phyloP scores from a whole-genome alignment of 2,329 filamentous ascomycete genomes.

The Claviceps sp. region DNA sequence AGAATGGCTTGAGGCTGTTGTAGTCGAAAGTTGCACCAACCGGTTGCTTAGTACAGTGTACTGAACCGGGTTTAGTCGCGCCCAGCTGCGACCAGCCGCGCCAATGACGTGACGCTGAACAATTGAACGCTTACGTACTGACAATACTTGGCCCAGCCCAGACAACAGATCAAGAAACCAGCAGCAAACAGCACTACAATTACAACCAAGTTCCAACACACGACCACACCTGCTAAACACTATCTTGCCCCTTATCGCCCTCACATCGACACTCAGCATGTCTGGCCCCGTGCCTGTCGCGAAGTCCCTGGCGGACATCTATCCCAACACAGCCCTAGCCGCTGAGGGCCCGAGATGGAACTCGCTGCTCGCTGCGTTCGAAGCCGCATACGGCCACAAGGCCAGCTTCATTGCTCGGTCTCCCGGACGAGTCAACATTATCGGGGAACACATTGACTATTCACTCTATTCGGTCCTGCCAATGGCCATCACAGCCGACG shows the following conservation, averaged over 20 bases:
- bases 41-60: no score
- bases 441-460: conserved; percentile 98
- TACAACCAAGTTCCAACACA: not conserved
- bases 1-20: no score
- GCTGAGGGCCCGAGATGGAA: conserved; percentile 65
- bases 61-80: no score
- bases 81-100: no score
- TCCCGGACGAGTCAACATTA: conserved; percentile 92
- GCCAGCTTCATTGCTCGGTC: conserved; percentile 79
- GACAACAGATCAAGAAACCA: no score
- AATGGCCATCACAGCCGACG: conserved; percentile 88
- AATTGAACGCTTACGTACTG: no score
- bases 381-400: conserved; percentile 51
- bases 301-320: conserved; percentile 66
- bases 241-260: not conserved
- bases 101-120: no score
- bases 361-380: conserved; percentile 57
- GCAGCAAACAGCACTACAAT: not conserved
- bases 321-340: conserved; percentile 57
- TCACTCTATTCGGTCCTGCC: conserved; percentile 91
- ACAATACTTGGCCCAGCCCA: no score
- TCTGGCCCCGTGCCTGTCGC: conserved; percentile 57
- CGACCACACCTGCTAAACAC: not conserved
- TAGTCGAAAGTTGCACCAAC: no score
- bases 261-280: conserved; percentile 20